Base-by-base conservation (phyloP, 2,329 filamentous ascomycete genomes). In the Ophiostoma novo-ulmi region DNA sequence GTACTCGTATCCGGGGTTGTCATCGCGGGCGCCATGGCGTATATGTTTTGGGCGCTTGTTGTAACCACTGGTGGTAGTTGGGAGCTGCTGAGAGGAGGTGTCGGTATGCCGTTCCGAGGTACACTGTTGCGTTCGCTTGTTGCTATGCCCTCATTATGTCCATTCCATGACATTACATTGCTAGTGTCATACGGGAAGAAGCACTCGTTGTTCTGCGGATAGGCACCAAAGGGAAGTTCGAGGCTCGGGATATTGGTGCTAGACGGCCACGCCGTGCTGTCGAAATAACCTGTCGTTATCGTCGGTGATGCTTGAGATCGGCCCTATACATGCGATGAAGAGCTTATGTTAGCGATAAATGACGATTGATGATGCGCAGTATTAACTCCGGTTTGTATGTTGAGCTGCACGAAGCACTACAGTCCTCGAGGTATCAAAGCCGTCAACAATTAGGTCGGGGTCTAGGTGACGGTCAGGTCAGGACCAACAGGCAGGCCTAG, bases 71-170 rank as follows among this genome's bases (percentile, higher is more conserved):
- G 26, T 17, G 58, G 58, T 63, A 63, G 26, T 5, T 17, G 58
- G 58, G 58, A 35, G 58, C 58, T 63, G 58, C 58, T 63, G 1
- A 63, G 26, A 17, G 58, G 58, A 63, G 58, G 58, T 17, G 58
- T 63, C 58, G 58, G 58, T 63, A 63, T 63, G 58, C 58, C 58
- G 58, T 63, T 63, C 13, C 26, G 58, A 5, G 58, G 58, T 35
- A 26, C 58, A 31, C 26, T 63, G 11, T 26, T 63, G 26, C 58
- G 22, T 63, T 63, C 58, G 26, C 26, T 63, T 35, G 52, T 58
- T 58, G 26, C 14, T 63, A 35, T 35, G 26, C 22, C 58, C 22
- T 35, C 58, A 35, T 63, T 14, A 35, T 63, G 58, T 17, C 58
- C 58, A 31, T 63, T 13, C 58, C 58, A 63, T 35, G 58, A 8